Evolutionary conservation across 768 basidiomycete species (phyloP), one percentile per base, ranked within the genome.

Genomic region (Collybia sp.): DNA sequence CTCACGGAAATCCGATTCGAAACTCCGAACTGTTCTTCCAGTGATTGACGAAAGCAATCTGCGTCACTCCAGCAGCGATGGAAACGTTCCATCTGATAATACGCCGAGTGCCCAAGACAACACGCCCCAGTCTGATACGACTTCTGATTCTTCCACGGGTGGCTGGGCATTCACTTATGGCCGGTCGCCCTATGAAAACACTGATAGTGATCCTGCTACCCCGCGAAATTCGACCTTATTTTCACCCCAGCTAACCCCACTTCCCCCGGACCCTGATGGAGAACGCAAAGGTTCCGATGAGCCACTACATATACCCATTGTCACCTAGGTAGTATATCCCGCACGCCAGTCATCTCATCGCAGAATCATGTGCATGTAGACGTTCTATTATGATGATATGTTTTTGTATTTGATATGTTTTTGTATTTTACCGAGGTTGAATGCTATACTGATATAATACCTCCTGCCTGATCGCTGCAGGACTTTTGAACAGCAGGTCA

Each of bases 401-500:
- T 37, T 33, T 39, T 52, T 47, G 46, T 53, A 54, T 45, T 54
- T 42, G n/a, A 39, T 58, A 52, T 41, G 43, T n/a, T 46, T 39
- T 52, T 47, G 46, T 53, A 54, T 45, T 54, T 42, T 45, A 44
- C 41, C 49, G 50, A 39, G 68, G 60, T 57, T 65, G 69, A 53
- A 89, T 73, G 53, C 80, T 79, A 62, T 89, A 90, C 59, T 85
- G 79, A 52, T 70, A 55, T 44, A 92, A 65, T 30, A 77, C 68
- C 30, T 77, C 72, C 17, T 66, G 59, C 46, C 60, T 57, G 45
- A 83, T 72, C 13, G 76, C 55, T 11, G 88, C 82, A 34, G 94
- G 94, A 64, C 91, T 92, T 65, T 82, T 86, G 75, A 96, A 93
- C 33, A 95, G 79, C 36, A 83, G 79, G 66, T 97, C 94, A 17